phyloP scores from a whole-genome alignment of 441 rosid species.

The Aquilaria agallochum region DNA sequence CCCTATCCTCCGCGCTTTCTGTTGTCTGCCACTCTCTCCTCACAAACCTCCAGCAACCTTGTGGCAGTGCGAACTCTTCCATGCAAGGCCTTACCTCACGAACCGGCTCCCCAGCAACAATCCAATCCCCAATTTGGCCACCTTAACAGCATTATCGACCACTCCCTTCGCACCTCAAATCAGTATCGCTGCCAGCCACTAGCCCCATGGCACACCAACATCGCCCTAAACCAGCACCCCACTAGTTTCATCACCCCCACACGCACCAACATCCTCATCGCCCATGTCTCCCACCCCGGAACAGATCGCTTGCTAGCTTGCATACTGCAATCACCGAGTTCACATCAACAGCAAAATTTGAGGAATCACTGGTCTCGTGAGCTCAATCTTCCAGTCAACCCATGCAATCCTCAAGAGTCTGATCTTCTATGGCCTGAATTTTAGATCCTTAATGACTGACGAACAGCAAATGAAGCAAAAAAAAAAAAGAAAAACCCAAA shows the following conservation, averaged over 20 bases:
- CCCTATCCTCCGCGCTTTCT: no score
- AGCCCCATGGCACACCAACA: constrained; percentile 80
- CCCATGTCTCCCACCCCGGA: constrained; percentile 61
- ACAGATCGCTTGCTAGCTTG: constrained; percentile 61
- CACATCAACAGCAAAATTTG: constrained; percentile 67
- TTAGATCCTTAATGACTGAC: constrained; percentile 37
- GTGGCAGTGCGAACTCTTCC: no score
- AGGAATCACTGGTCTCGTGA: constrained; percentile 61
- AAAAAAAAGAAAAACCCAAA: constrained; percentile 30
- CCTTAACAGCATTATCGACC: constrained; percentile 58
- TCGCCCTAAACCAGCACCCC: constrained; percentile 20
- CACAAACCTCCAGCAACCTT: no score
- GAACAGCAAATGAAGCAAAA: constrained; percentile 61
- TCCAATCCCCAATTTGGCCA: constrained; percentile 52
- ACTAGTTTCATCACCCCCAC: no score
- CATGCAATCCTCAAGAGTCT: constrained; percentile 44
- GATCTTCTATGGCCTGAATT: constrained; percentile 47
- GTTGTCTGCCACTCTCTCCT: no score
- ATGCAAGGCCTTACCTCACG: constrained; percentile 25
- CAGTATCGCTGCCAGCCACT: constrained; percentile 78
- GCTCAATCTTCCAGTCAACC: constrained; percentile 79
- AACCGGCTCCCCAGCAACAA: constrained; percentile 73
- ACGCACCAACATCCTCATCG: constrained; percentile 16
- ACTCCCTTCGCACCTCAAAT: constrained; percentile 69
- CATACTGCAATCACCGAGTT: constrained; percentile 82